Evolutionary conservation across 352 stramenopile species (phyloP), one percentile per base, ranked within the genome.

Genomic region (Globisporangium paroecandrum): DNA sequence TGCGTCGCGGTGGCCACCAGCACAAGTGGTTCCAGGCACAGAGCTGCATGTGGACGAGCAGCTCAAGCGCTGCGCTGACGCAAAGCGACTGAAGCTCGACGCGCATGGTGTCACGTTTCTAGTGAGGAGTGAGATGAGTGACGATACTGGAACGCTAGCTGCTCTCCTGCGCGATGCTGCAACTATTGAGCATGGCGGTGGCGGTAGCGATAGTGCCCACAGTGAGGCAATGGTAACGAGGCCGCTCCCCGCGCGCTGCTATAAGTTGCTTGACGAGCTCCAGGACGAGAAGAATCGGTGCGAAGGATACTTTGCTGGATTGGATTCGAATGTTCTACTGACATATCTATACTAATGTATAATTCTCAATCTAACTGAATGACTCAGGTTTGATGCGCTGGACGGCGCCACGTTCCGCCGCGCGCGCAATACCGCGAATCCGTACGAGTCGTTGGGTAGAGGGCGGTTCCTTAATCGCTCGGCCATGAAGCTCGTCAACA

Each of bases 401-500:
- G 71, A 85, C 12, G 62, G 12, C 10, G 34, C 46, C 7, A 62
- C 63, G 38, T 93, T 93, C 65, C 58, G 64, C 2, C 63, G 51
- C 9, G 80, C 85, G 43, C 83, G 85, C 4, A 69, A 62, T 53
- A 67, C 58, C 5, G 77, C 75, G 27, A 95, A 95, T 51, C 62
- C 65, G 13, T 93, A 79, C 24, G 85, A 95, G 65, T 49, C 63
- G 12, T 53, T 95, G 20, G 87, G 87, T 2, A 77, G 76, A 59
- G 70, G 79, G 62, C 78, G 69, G 6, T 95, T 95, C 43, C 66
- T 95, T 61, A 93, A 93, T 56, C 83, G 87, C 18, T 91, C 87
- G 38, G 87, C 87, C 3, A 90, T 95, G 82, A 95, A 95, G 62
- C 72, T 95, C 54, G 87, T 81, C 58, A 85, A 89, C 32, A 66